Evolutionary conservation across 2,329 filamentous ascomycete species (phyloP).

Genomic region (Raffaelea deltoideospora): DNA sequence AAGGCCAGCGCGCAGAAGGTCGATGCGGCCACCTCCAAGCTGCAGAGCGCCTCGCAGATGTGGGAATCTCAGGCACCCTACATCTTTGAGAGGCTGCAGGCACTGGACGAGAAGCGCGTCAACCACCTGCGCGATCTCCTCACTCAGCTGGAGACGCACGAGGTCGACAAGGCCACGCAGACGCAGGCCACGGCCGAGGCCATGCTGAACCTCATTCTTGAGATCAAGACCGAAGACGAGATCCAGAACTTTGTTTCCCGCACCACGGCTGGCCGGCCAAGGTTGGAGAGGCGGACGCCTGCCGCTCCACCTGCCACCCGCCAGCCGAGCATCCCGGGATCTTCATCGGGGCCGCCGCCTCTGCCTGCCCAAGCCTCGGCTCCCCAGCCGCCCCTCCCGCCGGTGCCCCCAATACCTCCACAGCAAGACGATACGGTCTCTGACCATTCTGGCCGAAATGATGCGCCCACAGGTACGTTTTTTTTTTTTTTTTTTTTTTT

Average conservation of each 20-base stretch:
- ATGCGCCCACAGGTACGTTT: constrained; percentile 18
- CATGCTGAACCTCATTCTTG: constrained; percentile 67
- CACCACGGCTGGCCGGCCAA: constrained; percentile 27
- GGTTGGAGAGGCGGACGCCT: constrained; percentile 26
- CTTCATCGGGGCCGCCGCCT: constrained; percentile 11
- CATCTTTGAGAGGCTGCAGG: constrained; percentile 85
- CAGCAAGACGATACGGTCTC: constrained; percentile 20
- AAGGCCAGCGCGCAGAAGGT: constrained; percentile 66
- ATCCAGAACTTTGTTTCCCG: constrained; percentile 54
- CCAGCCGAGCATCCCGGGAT: constrained; percentile 22
- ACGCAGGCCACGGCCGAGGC: constrained; percentile 60
- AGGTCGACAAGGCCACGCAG: constrained; percentile 73
- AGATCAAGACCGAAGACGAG: constrained; percentile 75
- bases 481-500: too few relatives aligned
- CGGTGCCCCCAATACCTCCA: constrained; percentile 1
- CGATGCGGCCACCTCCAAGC: constrained; percentile 53
- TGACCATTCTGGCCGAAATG: constrained; percentile 28
- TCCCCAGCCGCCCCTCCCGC: background rate
- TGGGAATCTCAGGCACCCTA: constrained; percentile 94
- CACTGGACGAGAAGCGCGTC: constrained; percentile 73
- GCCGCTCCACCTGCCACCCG: constrained; percentile 18
- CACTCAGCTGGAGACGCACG: constrained; percentile 86
- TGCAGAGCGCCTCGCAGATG: constrained; percentile 65
- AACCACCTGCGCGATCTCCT: constrained; percentile 83
- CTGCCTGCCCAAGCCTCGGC: constrained; percentile 11